Conservation (phyloP, 495 filamentous ascomycete genomes). For the Sphaerosporella brunnea region DNA sequence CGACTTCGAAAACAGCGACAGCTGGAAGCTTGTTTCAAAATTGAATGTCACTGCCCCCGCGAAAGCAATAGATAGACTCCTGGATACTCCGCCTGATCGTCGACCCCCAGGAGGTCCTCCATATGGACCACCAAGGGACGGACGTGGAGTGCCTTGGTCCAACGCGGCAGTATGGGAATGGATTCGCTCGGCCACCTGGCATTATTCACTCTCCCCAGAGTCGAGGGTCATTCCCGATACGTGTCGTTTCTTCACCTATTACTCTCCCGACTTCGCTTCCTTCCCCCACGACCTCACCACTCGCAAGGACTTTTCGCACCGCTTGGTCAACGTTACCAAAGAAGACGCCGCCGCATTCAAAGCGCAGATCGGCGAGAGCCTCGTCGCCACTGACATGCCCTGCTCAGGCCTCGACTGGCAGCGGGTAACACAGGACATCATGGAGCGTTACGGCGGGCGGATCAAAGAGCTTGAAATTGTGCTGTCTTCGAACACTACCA, state of each 20-base stretch:
- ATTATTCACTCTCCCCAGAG: conserved; percentile 9
- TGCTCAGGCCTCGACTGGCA: conserved; percentile 13
- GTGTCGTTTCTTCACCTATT: conserved; percentile 13
- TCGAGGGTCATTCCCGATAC: conserved; percentile 8
- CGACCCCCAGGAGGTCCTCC: neutral
- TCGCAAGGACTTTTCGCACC: conserved; percentile 6
- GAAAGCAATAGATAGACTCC: neutral
- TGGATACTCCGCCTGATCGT: neutral
- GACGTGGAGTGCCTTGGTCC: conserved; percentile 1
- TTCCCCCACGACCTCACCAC: conserved; percentile 3
- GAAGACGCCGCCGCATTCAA: conserved; percentile 7
- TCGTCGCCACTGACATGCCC: neutral
- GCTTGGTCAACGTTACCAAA: conserved; percentile 2
- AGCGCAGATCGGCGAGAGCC: conserved; percentile 5
- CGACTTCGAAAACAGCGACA: conserved; percentile 23
- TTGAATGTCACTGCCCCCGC: conserved; percentile 29
- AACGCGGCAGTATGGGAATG: conserved; percentile 13
- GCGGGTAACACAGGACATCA: conserved; percentile 6
- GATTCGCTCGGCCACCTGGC: conserved; percentile 13
- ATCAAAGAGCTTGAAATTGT: conserved; percentile 6
- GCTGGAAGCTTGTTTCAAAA: conserved; percentile 22
- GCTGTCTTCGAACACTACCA: neutral
- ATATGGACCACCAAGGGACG: conserved; percentile 2
- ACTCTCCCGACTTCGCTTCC: conserved; percentile 2
- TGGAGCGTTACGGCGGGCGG: conserved; percentile 8